Evolutionary conservation across 2,329 filamentous ascomycete genomes (phyloP), one percentile per base, ranked within the genome.

Genomic region (Neonectria ditissima): DNA sequence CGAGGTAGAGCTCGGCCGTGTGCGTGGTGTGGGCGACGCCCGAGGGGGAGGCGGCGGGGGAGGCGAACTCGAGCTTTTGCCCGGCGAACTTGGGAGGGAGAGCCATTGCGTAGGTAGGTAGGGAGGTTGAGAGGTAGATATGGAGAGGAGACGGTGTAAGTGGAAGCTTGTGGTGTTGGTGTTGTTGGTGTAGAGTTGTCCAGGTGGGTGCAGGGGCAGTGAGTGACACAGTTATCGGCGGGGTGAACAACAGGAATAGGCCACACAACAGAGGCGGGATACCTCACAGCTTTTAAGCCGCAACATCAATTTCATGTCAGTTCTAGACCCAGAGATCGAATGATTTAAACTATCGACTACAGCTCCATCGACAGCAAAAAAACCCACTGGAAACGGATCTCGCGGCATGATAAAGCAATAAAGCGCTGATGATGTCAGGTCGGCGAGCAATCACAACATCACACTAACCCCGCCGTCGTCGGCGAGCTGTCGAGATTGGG

Each of bases 41-140:
- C n/a, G 78, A 73, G 11, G 78, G 64, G 3, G 78, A 63, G 30
- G 76, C 60, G 34, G 80, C 67, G 16, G 78, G 70, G 13, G 78
- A 60, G 55, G 77, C 78, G 76, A 87, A 85, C 69, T 79, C 74
- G 53, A 93, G 84, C 77, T 87, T 91, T 74, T 92, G 90, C 66
- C 88, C 92, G 16, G 89, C 90, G 81, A 92, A 93, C 76, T 91
- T 92, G 70, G 92, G 92, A 69, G 91, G 87, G 72, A 94, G 86
- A 30, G 92, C 90, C 92, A 94, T 94, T 56, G 65, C n/a, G n/a
- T n/a, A n/a, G n/a, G n/a, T 76, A 63, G 58, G 24, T 4, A 26
- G 24, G 24, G 24, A 26, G 24, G 24, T 26, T 26, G 24, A 56
- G 32, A n/a, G n/a, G n/a, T n/a, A n/a, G n/a, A n/a, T n/a, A n/a